phyloP scores from a whole-genome alignment of 129 eudicot genomes.

The Lactuca saligna region DNA sequence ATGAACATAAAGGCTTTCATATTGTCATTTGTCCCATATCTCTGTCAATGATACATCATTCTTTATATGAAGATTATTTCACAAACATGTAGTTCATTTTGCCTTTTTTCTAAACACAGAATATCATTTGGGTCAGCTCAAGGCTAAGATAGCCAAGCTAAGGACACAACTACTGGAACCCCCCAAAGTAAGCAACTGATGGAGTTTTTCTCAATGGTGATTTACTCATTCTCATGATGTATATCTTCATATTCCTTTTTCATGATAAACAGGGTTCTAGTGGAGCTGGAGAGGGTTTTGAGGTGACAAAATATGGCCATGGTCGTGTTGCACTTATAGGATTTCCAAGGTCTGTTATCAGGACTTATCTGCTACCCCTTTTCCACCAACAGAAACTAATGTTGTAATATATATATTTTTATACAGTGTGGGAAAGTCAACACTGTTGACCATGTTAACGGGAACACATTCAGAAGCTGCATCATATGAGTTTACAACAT shows the following conservation, averaged over 20 bases:
- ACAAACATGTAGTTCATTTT: constrained; percentile 9
- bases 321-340: constrained; percentile 97
- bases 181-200: constrained; percentile 71
- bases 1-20: constrained; percentile 15
- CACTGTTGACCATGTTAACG: constrained; percentile 84
- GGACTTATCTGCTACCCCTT: constrained; percentile 1
- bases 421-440: constrained; percentile 90
- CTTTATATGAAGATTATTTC: constrained; percentile 8
- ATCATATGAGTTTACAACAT: constrained; percentile 94
- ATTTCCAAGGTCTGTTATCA: constrained; percentile 77
- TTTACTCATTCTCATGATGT: neutral
- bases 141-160: constrained; percentile 98
- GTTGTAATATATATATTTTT: constrained; percentile 8
- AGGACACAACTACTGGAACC: constrained; percentile 97
- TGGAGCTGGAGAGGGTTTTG: constrained; percentile 97
- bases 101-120: constrained; percentile 39
- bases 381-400: neutral
- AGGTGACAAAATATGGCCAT: constrained; percentile 96
- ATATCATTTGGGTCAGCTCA: constrained; percentile 99
- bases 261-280: constrained; percentile 65
- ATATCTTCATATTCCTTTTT: neutral
- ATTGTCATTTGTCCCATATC: constrained; percentile 8
- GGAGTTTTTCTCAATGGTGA: neutral
- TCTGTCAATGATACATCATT: constrained; percentile 8
- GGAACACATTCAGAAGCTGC: constrained; percentile 99